These are phyloP conservation scores for Carpinus fangiana DNA, from an alignment of 306 rosid genomes.

Conservation along the genomic window DNA sequence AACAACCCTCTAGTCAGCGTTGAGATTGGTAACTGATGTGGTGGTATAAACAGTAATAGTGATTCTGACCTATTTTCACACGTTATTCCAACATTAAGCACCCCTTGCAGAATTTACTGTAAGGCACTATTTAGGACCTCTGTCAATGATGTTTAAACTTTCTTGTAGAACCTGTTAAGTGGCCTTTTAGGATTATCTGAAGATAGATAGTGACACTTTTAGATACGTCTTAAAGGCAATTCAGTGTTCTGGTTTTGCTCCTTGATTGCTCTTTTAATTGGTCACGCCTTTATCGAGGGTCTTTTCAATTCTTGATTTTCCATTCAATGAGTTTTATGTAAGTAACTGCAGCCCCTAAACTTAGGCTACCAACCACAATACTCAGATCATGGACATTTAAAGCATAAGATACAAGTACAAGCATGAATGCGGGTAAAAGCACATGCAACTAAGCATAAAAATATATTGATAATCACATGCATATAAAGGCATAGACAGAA, in stretches of 20 bases:
- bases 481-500: constrained; percentile 5
- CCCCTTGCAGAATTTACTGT: constrained; percentile 4
- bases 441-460: constrained; percentile 7
- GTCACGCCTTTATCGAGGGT: constrained; percentile 8
- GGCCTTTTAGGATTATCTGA: neutral
- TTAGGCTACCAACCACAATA: neutral
- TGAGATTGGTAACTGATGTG: neutral
- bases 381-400: neutral
- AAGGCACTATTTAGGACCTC: neutral
- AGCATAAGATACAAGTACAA: neutral
- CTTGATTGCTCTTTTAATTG: constrained; percentile 5
- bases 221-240: neutral
- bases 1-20: neutral
- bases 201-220: neutral
- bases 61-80: neutral
- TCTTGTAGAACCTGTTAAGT: neutral
- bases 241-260: neutral
- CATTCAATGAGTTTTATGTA: neutral
- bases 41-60: neutral
- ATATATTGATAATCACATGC: neutral
- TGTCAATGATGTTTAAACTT: neutral
- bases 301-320: neutral
- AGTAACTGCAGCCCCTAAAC: neutral
- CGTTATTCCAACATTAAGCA: neutral
- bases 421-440: neutral